Conservation (phyloP, 208 protist species). For the Kentomonas sorsogonicus region DNA sequence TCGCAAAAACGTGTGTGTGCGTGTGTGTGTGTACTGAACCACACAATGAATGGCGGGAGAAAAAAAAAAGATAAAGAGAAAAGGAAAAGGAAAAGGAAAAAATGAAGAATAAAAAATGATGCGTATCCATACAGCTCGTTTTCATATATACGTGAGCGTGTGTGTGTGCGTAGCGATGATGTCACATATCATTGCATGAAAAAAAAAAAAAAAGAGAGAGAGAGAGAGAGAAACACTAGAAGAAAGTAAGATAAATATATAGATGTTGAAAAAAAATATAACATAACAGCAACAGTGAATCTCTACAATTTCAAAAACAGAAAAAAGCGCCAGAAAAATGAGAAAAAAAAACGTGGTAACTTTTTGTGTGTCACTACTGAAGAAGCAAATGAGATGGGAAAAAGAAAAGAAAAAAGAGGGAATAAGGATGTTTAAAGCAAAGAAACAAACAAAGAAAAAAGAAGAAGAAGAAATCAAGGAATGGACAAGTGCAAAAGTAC, state of each 20-base stretch:
- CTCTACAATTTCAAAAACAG: too few species aligned
- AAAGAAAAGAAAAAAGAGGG: constrained; percentile 16
- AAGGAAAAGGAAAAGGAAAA: too few species aligned
- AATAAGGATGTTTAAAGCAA: constrained; percentile 4
- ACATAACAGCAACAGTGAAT: too few species aligned
- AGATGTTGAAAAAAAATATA: too few species aligned
- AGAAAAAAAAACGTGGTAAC: too few species aligned
- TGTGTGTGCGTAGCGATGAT: not conserved
- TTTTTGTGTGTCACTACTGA: too few species aligned
- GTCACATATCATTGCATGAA: not conserved
- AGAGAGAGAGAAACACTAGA: too few species aligned
- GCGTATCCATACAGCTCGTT: too few species aligned
- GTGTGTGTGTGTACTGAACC: not conserved
- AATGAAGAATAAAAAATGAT: too few species aligned
- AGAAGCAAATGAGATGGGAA: constrained; percentile 11
- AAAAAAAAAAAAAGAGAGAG: not conserved
- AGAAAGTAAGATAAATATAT: too few species aligned
- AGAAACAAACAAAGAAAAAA: constrained; percentile 4
- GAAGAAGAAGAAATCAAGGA: constrained; percentile 13
- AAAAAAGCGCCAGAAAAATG: too few species aligned
- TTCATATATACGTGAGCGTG: not conserved
- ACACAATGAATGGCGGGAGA: not conserved
- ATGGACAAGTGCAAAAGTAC: constrained; percentile 10
- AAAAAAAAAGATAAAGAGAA: not conserved
- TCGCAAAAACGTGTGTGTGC: not conserved